Evolutionary conservation across 257 asterid genomes (phyloP).

Genomic region (Forsythia viridissima): DNA sequence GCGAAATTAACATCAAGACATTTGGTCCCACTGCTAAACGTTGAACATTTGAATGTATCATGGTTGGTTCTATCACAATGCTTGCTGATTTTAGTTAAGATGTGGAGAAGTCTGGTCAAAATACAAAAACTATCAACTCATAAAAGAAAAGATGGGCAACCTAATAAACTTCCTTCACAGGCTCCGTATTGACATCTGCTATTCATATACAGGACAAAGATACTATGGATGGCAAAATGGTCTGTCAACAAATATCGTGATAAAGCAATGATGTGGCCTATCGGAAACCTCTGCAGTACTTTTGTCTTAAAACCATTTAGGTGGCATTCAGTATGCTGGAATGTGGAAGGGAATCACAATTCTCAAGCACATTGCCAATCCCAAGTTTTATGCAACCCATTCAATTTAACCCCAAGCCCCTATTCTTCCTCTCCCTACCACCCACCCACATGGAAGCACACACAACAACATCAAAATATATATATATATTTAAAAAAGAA

Average conservation of each 20-base stretch:
- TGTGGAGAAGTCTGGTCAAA: neutral
- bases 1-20: neutral
- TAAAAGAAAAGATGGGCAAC: neutral
- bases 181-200: neutral
- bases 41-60: neutral
- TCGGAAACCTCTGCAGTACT: neutral
- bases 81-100: neutral
- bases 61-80: neutral
- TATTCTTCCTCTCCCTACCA: too few species aligned
- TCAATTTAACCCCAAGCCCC: too few species aligned
- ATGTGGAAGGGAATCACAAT: neutral
- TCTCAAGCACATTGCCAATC: neutral
- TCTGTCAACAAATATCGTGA: neutral
- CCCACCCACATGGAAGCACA: too few species aligned
- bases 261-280: too few species aligned
- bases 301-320: neutral
- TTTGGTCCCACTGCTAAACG: neutral
- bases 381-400: neutral
- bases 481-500: too few species aligned
- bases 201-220: neutral
- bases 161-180: neutral
- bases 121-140: neutral
- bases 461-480: too few species aligned
- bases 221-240: neutral
- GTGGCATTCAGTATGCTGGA: neutral